A percentile compares a stretch with the other conserved stretches of the same genome.
These are phyloP conservation scores for Mycena galopus DNA, from an alignment of 768 basidiomycete genomes.

Conservation along the genomic window DNA sequence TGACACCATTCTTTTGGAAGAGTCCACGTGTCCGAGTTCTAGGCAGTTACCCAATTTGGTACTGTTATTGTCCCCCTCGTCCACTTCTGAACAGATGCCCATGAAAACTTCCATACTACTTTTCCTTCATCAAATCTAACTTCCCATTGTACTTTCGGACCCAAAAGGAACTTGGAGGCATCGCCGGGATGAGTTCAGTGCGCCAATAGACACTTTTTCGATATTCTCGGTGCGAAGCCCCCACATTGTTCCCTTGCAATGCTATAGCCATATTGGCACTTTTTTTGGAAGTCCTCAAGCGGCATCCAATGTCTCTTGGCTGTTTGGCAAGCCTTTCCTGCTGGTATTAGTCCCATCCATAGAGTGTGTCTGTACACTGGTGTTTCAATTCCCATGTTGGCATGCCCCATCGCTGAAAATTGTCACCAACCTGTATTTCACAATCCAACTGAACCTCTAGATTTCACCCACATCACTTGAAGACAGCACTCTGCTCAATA, in stretches of 20 bases:
- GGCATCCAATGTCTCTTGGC: neutral
- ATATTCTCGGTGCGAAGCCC: neutral
- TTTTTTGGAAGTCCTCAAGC: neutral
- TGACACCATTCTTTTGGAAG: no score
- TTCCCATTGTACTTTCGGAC: neutral
- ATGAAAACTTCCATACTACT: no score
- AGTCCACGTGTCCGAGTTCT: no score
- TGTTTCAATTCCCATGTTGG: neutral
- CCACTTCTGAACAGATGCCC: no score
- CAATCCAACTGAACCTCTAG: neutral
- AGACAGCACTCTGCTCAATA: neutral
- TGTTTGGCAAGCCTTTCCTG: no score
- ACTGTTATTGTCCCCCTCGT: no score
- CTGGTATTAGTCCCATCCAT: neutral
- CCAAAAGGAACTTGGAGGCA: neutral
- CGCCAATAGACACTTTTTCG: neutral
- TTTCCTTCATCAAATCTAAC: neutral
- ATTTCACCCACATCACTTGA: neutral
- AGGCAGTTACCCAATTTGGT: no score
- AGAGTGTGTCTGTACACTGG: neutral
- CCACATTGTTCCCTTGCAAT: neutral
- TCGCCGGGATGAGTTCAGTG: neutral
- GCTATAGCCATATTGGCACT: no score
- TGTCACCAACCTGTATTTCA: neutral
- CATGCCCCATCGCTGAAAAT: neutral